Evolutionary conservation across 306 rosid genomes (phyloP).

Genomic region (Mimosa pudica): DNA sequence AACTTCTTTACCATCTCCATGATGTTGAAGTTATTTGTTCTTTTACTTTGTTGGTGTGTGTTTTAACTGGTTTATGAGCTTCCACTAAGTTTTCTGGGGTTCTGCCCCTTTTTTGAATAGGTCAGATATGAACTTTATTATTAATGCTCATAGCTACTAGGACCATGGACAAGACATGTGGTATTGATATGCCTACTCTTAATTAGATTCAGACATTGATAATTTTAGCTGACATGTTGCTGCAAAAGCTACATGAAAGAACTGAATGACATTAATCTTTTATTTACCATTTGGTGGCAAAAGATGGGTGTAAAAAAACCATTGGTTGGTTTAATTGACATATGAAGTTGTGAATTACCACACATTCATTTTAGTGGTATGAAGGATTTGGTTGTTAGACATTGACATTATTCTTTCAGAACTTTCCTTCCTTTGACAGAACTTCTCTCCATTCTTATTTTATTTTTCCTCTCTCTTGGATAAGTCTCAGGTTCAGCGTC

Average conservation of each 20-base stretch:
- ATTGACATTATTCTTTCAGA: conserved; percentile 16
- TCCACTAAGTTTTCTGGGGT: conserved; percentile 14
- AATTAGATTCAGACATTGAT: not conserved
- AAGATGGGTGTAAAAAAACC: not conserved
- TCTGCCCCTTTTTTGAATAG: conserved; percentile 12
- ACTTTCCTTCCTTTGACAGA: conserved; percentile 11
- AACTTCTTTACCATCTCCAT: not conserved
- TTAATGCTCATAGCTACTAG: not conserved
- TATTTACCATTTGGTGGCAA: conserved; percentile 20
- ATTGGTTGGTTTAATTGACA: conserved; percentile 2
- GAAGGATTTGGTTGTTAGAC: not conserved
- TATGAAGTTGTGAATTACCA: not conserved
- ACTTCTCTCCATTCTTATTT: not conserved
- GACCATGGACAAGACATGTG: not conserved
- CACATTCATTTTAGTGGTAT: conserved; percentile 25
- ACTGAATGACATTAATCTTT: conserved; percentile 6
- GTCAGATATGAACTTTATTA: conserved; percentile 11
- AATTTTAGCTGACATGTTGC: conserved; percentile 5
- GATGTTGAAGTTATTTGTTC: conserved; percentile 13
- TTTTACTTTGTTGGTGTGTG: conserved; percentile 2
- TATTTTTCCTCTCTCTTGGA: conserved; percentile 2
- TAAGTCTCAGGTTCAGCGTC: conserved; percentile 37
- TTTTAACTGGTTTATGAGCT: conserved; percentile 10
- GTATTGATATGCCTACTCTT: not conserved
- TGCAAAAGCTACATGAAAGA: conserved; percentile 3